Conservation (phyloP, 768 basidiomycete species). For the Dacryopinax primogenitus region DNA sequence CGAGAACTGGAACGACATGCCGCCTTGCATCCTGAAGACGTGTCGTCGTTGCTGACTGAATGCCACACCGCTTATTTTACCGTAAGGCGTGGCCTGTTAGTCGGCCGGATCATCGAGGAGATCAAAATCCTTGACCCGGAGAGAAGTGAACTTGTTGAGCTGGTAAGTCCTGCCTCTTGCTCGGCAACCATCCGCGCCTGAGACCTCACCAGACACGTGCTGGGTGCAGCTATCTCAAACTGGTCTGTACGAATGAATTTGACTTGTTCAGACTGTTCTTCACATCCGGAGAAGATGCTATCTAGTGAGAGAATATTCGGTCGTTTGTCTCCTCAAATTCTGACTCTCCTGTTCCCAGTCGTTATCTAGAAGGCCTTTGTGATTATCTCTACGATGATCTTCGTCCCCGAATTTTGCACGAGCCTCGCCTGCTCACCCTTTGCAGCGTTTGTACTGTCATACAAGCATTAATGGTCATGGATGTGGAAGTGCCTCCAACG, state of each 20-base stretch:
- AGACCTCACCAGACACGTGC: slow-evolving; percentile 52
- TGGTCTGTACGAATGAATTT: slow-evolving; percentile 84
- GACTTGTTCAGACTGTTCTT: slow-evolving; percentile 76
- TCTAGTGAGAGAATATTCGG: slow-evolving; percentile 40
- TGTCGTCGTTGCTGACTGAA: slow-evolving; percentile 65
- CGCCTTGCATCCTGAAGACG: slow-evolving; percentile 64
- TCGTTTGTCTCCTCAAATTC: neutral
- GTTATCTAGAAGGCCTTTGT: slow-evolving; percentile 81
- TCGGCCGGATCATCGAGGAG: slow-evolving; percentile 63
- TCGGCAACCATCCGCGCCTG: neutral
- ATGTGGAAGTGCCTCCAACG: slow-evolving; percentile 31
- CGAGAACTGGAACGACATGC: slow-evolving; percentile 76
- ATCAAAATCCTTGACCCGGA: slow-evolving; percentile 69
- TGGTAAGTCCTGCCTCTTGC: slow-evolving; percentile 38
- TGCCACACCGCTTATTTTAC: slow-evolving; percentile 78
- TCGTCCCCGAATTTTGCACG: slow-evolving; percentile 88
- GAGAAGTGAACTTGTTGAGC: slow-evolving; percentile 71
- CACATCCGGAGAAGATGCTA: slow-evolving; percentile 60
- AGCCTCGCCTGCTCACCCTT: slow-evolving; percentile 70
- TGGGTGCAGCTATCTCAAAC: slow-evolving; percentile 86
- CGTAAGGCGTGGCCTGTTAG: slow-evolving; percentile 56
- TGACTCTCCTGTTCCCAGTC: slow-evolving; percentile 37
- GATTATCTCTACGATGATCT: slow-evolving; percentile 93
- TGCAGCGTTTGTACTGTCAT: slow-evolving; percentile 95
- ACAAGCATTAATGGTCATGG: slow-evolving; percentile 90